phyloP scores from a whole-genome alignment of 768 basidiomycete genomes.

The Nidularia pulvinata region DNA sequence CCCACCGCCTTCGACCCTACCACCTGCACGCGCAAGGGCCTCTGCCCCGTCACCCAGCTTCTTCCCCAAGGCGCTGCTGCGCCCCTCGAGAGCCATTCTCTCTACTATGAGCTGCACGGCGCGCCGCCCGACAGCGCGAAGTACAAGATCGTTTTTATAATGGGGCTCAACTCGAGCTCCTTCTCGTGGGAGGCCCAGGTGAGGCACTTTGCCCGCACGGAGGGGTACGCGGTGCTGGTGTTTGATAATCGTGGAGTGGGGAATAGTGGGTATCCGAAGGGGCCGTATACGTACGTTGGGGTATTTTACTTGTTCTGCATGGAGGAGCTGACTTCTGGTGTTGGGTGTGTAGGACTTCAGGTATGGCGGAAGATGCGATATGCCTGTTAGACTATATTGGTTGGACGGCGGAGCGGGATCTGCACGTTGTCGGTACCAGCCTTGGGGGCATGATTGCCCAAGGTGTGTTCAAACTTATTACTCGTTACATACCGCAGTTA shows the following conservation, averaged over 20 bases:
- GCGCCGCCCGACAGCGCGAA: slow-evolving; percentile 48
- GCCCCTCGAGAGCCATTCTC: slow-evolving; percentile 66
- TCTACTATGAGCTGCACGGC: slow-evolving; percentile 84
- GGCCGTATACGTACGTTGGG: slow-evolving; percentile 75
- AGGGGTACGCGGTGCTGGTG: slow-evolving; percentile 62
- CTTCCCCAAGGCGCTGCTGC: slow-evolving; percentile 41
- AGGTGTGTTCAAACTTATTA: slow-evolving; percentile 32
- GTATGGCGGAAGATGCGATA: slow-evolving; percentile 77
- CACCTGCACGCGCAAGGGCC: slow-evolving; percentile 68
- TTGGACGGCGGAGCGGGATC: slow-evolving; percentile 60
- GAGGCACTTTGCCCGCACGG: slow-evolving; percentile 52
- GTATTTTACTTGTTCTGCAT: neutral
- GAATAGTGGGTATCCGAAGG: slow-evolving; percentile 66
- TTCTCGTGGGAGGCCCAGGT: slow-evolving; percentile 72
- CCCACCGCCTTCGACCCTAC: slow-evolving; percentile 55
- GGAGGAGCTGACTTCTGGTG: too few species aligned
- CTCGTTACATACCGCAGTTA: neutral
- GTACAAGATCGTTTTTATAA: slow-evolving; percentile 70
- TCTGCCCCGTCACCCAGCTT: slow-evolving; percentile 70
- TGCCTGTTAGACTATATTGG: slow-evolving; percentile 68
- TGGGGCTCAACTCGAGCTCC: slow-evolving; percentile 71
- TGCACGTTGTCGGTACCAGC: slow-evolving; percentile 77
- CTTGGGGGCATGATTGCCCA: slow-evolving; percentile 88
- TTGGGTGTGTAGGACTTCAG: slow-evolving; percentile 62
- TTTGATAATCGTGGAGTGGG: slow-evolving; percentile 90